These are phyloP conservation scores for Trichoderma sp. DNA, from an alignment of 2,329 filamentous ascomycete species.

Conservation along the genomic window DNA sequence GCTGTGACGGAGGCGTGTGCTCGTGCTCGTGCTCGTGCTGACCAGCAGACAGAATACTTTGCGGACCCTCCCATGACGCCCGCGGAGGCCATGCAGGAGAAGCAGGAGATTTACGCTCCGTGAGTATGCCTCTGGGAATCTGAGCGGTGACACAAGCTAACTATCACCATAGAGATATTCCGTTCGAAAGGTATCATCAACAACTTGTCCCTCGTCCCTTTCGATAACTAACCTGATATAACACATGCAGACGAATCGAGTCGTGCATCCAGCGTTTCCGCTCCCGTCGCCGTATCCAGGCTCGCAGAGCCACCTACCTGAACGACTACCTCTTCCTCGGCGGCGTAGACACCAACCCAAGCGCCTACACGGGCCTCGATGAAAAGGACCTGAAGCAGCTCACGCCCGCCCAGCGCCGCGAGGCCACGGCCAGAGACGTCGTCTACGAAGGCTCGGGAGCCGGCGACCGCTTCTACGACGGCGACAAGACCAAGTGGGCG, in stretches of 20 bases:
- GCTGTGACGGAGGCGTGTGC: not conserved
- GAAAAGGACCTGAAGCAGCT: slow-evolving; percentile 57
- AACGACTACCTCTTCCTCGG: slow-evolving; percentile 80
- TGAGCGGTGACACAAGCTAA: slow-evolving; percentile 30
- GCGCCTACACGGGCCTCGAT: slow-evolving; percentile 63
- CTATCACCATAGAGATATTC: slow-evolving; percentile 45
- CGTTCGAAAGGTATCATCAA: slow-evolving; percentile 58
- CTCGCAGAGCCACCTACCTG: slow-evolving; percentile 66
- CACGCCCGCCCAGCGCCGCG: slow-evolving; percentile 63
- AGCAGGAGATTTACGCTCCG: slow-evolving; percentile 64
- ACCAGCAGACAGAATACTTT: slow-evolving; percentile 61
- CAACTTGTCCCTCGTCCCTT: not conserved
- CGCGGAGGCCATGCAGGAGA: slow-evolving; percentile 66
- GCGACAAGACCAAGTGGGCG: slow-evolving; percentile 61
- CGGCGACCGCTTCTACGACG: slow-evolving; percentile 53
- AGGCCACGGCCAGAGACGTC: slow-evolving; percentile 64
- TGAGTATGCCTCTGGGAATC: slow-evolving; percentile 44
- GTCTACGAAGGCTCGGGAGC: slow-evolving; percentile 52
- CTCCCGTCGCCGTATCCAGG: slow-evolving; percentile 71
- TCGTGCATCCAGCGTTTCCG: slow-evolving; percentile 82
- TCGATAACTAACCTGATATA: not conserved
- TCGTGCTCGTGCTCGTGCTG: not conserved
- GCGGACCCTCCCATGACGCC: slow-evolving; percentile 78
- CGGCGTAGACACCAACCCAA: slow-evolving; percentile 65
- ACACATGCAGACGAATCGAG: slow-evolving; percentile 70